Evolutionary conservation across 2,329 filamentous ascomycete species (phyloP), one percentile per base, ranked within the genome.

Genomic region (Talaromyces funiculosus): DNA sequence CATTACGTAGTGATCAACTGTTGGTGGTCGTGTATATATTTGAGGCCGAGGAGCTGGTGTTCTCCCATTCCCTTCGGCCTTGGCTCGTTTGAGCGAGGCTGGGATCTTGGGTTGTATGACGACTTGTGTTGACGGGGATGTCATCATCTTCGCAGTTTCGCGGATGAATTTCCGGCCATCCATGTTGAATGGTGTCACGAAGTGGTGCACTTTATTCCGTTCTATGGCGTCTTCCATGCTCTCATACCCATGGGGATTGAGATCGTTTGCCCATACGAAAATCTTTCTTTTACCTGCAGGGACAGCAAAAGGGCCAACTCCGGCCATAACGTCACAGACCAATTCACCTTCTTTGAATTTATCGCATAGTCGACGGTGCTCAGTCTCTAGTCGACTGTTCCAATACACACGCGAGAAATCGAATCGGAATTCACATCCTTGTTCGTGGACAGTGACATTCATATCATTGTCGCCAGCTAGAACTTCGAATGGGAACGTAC

Each of bases 351-450:
- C 86, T 60, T 85, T 78, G 79, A 97, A 97, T 59, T 87, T 77
- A 57, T 82, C 79, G 62, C 93, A 85, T 16, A 97, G 80, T 3
- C 94, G 83, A 65, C 88, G 86, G 75, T 99, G 94, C 75, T 99
- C 94, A 0, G 86, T 90, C 69, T 95, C 88, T 14, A 99, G 84
- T 66, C 93, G 87, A 69, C 87, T 92, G 77, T 99, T 99, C 93
- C 93, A 99, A 81, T 99, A 99, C 3, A 99, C 94, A 67, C 95
- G 95, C 64, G 89, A 85, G 74, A 96, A 99, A 78, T 99, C 90
- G 74, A 99, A 97, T 60, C 82, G 82, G 78, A 96, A 99, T n/a
- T 82, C 79, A 77, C 94, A 97, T 63, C 86, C 84, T 68, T 90
- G 88, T 76, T 97, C 92, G 65, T 84, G 85, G 57, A 94, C 83